These are phyloP conservation scores for Geosmithia morbida DNA, from an alignment of 2,329 filamentous ascomycete genomes.

Conservation along the genomic window DNA sequence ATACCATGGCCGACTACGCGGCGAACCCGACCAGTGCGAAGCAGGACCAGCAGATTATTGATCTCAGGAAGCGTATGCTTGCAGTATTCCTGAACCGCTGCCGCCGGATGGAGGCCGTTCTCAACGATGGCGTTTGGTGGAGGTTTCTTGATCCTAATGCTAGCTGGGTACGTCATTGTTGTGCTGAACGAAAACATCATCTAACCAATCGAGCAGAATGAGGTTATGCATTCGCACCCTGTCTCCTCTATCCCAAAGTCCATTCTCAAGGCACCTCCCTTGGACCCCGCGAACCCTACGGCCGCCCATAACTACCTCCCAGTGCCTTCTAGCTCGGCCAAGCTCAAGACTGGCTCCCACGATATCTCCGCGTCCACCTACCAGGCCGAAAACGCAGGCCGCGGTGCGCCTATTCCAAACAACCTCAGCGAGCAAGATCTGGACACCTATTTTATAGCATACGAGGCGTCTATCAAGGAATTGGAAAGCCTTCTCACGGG, in stretches of 20 bases:
- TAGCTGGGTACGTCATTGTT: conserved; percentile 60
- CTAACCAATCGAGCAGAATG: conserved; percentile 43
- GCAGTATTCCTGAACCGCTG: conserved; percentile 92
- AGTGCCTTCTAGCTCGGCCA: conserved; percentile 71
- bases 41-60: conserved; percentile 93
- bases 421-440: conserved; percentile 76
- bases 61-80: conserved; percentile 91
- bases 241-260: conserved; percentile 87
- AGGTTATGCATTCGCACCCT: conserved; percentile 88
- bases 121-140: conserved; percentile 94
- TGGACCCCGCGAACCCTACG: conserved; percentile 86
- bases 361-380: conserved; percentile 20
- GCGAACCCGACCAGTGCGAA: conserved; percentile 97
- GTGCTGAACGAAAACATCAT: conserved; percentile 1
- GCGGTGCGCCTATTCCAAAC: conserved; percentile 54
- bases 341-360: conserved; percentile 48
- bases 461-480: conserved; percentile 83
- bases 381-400: conserved; percentile 8
- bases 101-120: conserved; percentile 78
- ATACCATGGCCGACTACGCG: conserved; percentile 96
- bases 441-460: conserved; percentile 91
- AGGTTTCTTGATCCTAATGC: conserved; percentile 94
- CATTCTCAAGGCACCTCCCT: conserved; percentile 84
- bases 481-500: conserved; percentile 78
- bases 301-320: conserved; percentile 79